Evolutionary conservation across 148 eudicot genomes (phyloP).

Genomic region (Drosera capensis): DNA sequence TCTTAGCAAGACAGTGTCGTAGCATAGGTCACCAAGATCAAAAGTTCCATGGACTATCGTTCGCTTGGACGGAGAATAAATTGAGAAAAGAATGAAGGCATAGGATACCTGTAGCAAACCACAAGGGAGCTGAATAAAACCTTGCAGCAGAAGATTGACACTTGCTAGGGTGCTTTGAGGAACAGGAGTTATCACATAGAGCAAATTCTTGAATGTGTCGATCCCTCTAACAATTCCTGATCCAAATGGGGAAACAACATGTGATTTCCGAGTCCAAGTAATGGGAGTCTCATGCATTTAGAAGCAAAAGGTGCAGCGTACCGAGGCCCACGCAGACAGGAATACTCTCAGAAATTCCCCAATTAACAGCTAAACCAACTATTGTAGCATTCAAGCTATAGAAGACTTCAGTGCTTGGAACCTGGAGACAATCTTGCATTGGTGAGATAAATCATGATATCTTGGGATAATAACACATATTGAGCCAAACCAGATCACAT

Average conservation of each 20-base stretch:
- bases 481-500: no score
- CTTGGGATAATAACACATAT: no score
- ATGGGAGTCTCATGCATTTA: background rate
- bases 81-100: background rate
- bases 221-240: conserved; percentile 70
- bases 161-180: conserved; percentile 38
- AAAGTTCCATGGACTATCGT: no score
- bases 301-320: conserved; percentile 16
- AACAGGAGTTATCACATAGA: conserved; percentile 71
- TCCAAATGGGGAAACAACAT: background rate
- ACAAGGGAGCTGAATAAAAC: conserved; percentile 63
- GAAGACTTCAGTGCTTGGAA: conserved; percentile 45
- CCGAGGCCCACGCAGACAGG: conserved; percentile 80
- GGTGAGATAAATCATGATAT: no score
- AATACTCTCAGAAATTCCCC: conserved; percentile 26
- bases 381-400: conserved; percentile 73
- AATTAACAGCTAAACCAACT: conserved; percentile 61
- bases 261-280: background rate
- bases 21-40: background rate
- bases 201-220: conserved; percentile 30
- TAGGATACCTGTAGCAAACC: conserved; percentile 63
- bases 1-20: no score
- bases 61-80: no score
- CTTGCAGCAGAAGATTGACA: conserved; percentile 73
- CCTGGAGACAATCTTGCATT: no score